phyloP scores from a whole-genome alignment of 2,329 filamentous ascomycete species.

The Cordyceps cicadae region DNA sequence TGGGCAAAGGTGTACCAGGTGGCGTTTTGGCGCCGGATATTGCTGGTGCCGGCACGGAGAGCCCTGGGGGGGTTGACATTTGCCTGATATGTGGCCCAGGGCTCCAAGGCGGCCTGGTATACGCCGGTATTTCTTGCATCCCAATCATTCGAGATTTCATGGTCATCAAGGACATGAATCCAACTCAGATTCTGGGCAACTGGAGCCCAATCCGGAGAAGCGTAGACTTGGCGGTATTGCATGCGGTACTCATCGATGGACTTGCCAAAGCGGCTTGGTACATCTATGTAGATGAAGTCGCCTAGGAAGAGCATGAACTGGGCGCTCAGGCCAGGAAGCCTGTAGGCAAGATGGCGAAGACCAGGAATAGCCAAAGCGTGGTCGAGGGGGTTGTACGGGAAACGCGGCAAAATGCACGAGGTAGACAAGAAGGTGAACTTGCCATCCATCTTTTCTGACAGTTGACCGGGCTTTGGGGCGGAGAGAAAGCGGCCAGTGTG shows the following conservation, averaged over 20 bases:
- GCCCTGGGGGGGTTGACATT: conserved; percentile 71
- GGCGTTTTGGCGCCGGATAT: conserved; percentile 39
- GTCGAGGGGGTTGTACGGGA: conserved; percentile 79
- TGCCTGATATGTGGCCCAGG: conserved; percentile 80
- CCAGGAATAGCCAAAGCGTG: conserved; percentile 78
- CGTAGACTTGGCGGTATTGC: conserved; percentile 93
- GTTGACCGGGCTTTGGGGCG: conserved; percentile 60
- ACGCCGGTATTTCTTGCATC: conserved; percentile 71
- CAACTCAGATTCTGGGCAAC: conserved; percentile 78
- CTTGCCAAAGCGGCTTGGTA: conserved; percentile 70
- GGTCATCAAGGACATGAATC: conserved; percentile 95
- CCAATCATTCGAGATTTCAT: conserved; percentile 96
- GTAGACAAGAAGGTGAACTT: conserved; percentile 87
- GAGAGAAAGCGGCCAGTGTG: conserved; percentile 74
- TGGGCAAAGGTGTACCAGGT: conserved; percentile 88
- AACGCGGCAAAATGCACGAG: conserved; percentile 84
- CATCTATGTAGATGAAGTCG: conserved; percentile 87
- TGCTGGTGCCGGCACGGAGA: conserved; percentile 36
- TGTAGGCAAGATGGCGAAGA: conserved; percentile 65
- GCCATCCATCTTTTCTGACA: conserved; percentile 51
- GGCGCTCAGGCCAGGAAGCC: conserved; percentile 61
- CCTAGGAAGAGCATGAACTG: conserved; percentile 78
- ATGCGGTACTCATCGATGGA: conserved; percentile 70
- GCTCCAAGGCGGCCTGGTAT: conserved; percentile 71
- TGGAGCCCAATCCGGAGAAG: conserved; percentile 80